A percentile compares a stretch with the other conserved stretches of the same genome.
Conservation (phyloP, 2,329 filamentous ascomycete genomes). For the Fusarium avenaceum region DNA sequence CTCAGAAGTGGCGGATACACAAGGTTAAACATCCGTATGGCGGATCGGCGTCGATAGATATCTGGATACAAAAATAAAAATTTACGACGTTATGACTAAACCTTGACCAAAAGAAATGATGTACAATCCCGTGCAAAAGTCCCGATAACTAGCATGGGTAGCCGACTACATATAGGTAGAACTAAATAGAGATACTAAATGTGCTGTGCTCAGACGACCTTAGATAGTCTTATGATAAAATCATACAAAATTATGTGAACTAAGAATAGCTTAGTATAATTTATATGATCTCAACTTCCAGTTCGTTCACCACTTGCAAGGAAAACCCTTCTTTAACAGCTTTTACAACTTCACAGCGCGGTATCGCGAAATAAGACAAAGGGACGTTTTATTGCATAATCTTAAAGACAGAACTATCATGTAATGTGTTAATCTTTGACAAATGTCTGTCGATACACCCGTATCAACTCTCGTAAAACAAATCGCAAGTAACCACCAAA, state of each 20-base stretch:
- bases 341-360: background rate
- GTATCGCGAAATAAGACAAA: slow-evolving; percentile 11
- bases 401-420: slow-evolving; percentile 25
- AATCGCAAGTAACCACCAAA: slow-evolving; percentile 14
- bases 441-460: slow-evolving; percentile 12
- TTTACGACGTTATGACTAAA: slow-evolving; percentile 34
- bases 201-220: too few species aligned
- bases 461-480: slow-evolving; percentile 13
- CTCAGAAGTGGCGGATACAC: slow-evolving; percentile 22
- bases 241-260: too few species aligned
- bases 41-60: slow-evolving; percentile 33
- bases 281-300: background rate
- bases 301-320: background rate
- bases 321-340: too few species aligned
- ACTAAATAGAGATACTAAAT: too few species aligned
- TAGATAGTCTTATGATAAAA: too few species aligned
- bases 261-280: too few species aligned
- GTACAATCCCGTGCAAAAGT: too few species aligned
- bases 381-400: slow-evolving; percentile 26
- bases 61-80: slow-evolving; percentile 25
- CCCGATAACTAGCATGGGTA: too few species aligned
- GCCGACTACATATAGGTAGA: too few species aligned
- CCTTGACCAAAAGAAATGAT: background rate
- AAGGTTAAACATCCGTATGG: slow-evolving; percentile 1
- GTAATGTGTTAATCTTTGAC: slow-evolving; percentile 29